phyloP scores from a whole-genome alignment of 208 protist genomes.

The Ichthyophonus hoferi region DNA sequence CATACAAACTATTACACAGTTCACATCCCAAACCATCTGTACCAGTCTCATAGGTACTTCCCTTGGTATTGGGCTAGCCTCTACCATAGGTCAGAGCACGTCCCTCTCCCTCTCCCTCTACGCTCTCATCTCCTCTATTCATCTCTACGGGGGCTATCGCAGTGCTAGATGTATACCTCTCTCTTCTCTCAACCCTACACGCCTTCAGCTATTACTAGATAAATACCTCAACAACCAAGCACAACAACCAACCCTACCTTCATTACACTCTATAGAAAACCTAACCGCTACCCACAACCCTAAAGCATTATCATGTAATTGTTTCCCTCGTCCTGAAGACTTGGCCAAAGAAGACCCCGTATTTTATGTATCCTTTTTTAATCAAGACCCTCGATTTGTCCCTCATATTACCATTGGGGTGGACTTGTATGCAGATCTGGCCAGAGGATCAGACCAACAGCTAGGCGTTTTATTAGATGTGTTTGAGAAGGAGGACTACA shows the following conservation, averaged over 20 bases:
- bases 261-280: too few relatives aligned
- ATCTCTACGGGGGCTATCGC: neutral
- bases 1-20: too few relatives aligned
- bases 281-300: too few relatives aligned
- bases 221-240: neutral
- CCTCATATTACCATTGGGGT: neutral
- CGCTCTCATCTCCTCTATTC: neutral
- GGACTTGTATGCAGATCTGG: neutral
- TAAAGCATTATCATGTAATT: too few relatives aligned
- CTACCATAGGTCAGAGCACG: neutral
- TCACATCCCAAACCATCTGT: neutral
- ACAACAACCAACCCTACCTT: neutral
- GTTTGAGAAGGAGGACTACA: neutral
- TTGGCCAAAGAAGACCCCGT: neutral
- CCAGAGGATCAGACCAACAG: neutral
- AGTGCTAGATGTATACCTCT: slow-evolving; percentile 4
- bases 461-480: neutral
- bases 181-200: slow-evolving; percentile 8
- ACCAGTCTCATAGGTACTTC: neutral
- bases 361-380: neutral
- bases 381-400: neutral
- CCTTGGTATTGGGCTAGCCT: neutral
- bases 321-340: too few relatives aligned
- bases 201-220: slow-evolving; percentile 12
- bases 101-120: neutral